These are phyloP conservation scores for Termitomyces eurrhizus DNA, from an alignment of 768 basidiomycete genomes.

Conservation along the genomic window DNA sequence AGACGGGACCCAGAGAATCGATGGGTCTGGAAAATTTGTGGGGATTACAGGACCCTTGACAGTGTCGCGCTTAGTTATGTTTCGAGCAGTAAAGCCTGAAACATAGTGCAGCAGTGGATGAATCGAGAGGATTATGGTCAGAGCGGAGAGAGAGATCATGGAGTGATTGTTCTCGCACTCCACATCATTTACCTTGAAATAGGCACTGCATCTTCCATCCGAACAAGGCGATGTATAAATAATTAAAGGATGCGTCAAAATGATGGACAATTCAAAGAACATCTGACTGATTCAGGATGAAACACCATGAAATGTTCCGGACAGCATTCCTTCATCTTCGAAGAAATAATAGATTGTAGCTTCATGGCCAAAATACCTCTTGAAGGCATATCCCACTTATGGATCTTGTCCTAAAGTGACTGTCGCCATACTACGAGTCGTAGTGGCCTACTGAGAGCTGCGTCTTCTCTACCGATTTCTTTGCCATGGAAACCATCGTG, in stretches of 20 bases:
- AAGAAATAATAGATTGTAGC: no score
- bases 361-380: neutral
- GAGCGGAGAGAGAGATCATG: neutral
- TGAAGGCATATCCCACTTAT: neutral
- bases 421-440: neutral
- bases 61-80: constrained; percentile 12
- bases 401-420: neutral
- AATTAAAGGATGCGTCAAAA: neutral
- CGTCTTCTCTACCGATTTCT: neutral
- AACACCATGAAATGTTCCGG: no score
- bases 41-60: constrained; percentile 11
- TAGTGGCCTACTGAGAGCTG: neutral
- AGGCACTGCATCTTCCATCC: neutral
- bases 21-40: constrained; percentile 13
- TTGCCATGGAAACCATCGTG: neutral
- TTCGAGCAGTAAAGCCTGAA: constrained; percentile 4
- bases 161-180: neutral
- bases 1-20: constrained; percentile 11
- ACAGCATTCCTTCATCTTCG: no score
- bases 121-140: neutral
- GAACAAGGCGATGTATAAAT: neutral
- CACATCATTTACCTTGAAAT: neutral
- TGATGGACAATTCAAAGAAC: neutral
- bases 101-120: neutral
- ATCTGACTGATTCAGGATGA: no score